These are phyloP conservation scores for Penstemon barbatus DNA, from an alignment of 257 asterid species.

Conservation along the genomic window DNA sequence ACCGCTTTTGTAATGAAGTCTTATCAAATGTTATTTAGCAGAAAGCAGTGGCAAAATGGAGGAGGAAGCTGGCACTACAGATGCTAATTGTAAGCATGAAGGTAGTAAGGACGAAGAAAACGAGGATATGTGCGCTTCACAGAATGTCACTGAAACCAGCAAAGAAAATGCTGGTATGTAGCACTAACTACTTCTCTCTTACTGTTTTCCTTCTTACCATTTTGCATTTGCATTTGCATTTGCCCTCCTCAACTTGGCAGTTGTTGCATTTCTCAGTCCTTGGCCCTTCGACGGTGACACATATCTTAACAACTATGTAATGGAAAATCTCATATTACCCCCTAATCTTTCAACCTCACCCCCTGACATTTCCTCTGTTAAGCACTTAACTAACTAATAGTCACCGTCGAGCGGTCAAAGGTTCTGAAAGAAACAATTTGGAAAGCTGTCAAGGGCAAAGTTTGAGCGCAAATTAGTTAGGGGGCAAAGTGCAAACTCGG, in stretches of 20 bases:
- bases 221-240: background rate
- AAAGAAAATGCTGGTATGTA: conserved; percentile 41
- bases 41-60: conserved; percentile 31
- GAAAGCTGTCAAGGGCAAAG: no score
- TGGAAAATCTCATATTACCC: no score
- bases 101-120: conserved; percentile 14
- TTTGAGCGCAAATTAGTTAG: no score
- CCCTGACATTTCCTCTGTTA: no score
- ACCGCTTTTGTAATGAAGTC: background rate
- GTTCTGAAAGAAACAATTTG: no score
- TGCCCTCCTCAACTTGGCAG: background rate
- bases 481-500: no score
- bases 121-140: conserved; percentile 26
- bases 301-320: no score
- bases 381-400: no score
- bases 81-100: conserved; percentile 24
- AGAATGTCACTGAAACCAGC: conserved; percentile 27
- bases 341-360: no score
- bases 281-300: no score
- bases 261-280: background rate
- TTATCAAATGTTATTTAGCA: conserved; percentile 31
- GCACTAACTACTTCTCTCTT: background rate
- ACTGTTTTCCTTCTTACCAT: background rate
- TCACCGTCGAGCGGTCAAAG: no score
- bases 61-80: conserved; percentile 19